A percentile compares a stretch with the other conserved stretches of the same genome.
Evolutionary conservation across 2,329 filamentous ascomycete genomes (phyloP).

Genomic region (Blastomyces parvus): DNA sequence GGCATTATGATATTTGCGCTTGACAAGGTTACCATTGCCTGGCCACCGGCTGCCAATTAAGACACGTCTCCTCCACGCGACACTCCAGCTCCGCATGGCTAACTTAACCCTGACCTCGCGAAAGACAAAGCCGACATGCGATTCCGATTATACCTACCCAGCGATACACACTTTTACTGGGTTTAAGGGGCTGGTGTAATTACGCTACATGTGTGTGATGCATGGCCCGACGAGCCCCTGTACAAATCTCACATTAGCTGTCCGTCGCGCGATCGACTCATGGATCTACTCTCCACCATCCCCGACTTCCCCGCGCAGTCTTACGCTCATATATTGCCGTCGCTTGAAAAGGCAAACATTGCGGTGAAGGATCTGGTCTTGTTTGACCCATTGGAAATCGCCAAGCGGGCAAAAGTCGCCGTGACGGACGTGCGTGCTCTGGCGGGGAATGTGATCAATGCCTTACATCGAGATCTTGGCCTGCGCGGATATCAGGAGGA

Average conservation of each 20-base stretch:
- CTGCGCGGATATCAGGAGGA: conserved; percentile 21
- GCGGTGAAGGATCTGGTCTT: conserved; percentile 77
- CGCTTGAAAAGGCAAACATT: conserved; percentile 67
- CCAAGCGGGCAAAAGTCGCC: conserved; percentile 74
- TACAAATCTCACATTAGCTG: not conserved
- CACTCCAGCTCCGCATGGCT: not conserved
- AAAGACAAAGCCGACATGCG: not conserved
- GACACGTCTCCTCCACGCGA: not conserved
- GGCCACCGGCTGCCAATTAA: not conserved
- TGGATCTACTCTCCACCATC: conserved; percentile 71
- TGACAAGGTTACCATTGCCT: not conserved
- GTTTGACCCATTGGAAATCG: conserved; percentile 70
- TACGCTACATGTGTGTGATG: conserved; percentile 1
- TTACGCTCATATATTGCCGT: conserved; percentile 66
- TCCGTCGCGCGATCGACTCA: conserved; percentile 14
- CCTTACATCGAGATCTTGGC: conserved; percentile 55
- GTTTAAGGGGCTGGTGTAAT: not conserved
- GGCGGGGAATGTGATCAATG: conserved; percentile 54
- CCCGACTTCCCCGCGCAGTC: conserved; percentile 64
- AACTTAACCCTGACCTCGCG: too few relatives aligned
- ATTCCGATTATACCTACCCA: not conserved
- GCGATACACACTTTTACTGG: not conserved
- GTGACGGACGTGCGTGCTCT: conserved; percentile 70
- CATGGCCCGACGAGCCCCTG: not conserved
- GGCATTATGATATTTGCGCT: not conserved